Base-by-base conservation (phyloP, 306 rosid species). In the Sesbania bispinosa region DNA sequence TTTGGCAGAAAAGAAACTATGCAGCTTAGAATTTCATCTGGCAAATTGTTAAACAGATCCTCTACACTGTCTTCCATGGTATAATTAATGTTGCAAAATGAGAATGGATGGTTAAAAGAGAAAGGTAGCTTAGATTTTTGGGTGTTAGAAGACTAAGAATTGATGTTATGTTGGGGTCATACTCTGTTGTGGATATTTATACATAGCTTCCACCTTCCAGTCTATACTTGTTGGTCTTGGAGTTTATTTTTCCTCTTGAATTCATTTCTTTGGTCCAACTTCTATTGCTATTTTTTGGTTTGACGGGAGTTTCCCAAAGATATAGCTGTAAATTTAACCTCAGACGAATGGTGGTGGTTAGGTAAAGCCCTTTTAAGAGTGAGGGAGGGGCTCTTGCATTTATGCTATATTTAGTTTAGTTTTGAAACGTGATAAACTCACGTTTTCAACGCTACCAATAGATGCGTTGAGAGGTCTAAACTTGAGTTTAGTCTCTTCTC, bases 1-100 rank as follows among this genome's bases (percentile, higher is more conserved):
- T 72, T 73, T 27, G 97, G 89, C 30, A 93, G 87, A 74, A 83
- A 87, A 19, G 97, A 78, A 47, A 90, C 71, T 32, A 88, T 73
- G 52, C 69, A 57, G 52, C 88, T 13, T 32, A 93, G 80, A 48
- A 88, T 71, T 43, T 90, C 86, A 11, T 79, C 76, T 58, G 86
- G 79, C 20, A 82, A 59, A 70, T 48, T 32, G 24, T 32, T 46
- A 23, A 82, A 79, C 32, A 35, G 16, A 45, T 74, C 64, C 18
- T 74, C 64, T 10, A 14, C 14, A 42, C 10, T 39, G 3, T 41
- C 60, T 60, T 54, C 73, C 86, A 78, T 82, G 52, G 45, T 53
- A 67, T 11, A 62, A 27, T 57, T n/a, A n/a, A n/a, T n/a, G n/a
- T n/a, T n/a, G n/a, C 33, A 24, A 21, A 20, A 50, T 26, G 10